These are phyloP conservation scores for Metschnikowia lachancei DNA, from an alignment of 805 yeast genomes.

Conservation along the genomic window DNA sequence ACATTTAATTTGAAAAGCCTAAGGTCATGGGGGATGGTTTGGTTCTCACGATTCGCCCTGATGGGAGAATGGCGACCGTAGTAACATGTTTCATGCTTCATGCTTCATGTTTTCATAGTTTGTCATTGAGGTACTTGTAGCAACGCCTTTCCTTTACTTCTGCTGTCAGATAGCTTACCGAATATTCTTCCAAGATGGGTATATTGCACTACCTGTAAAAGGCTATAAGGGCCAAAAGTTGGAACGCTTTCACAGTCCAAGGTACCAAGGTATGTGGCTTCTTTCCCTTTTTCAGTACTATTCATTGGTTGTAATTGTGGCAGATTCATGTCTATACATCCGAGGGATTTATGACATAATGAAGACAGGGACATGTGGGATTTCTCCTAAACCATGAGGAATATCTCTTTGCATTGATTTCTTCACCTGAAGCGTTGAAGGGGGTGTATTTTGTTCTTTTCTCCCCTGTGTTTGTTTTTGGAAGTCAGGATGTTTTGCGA, in stretches of 20 bases:
- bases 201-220: conserved; percentile 24
- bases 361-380: conserved; percentile 38
- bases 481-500: conserved; percentile 22
- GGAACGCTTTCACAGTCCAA: conserved; percentile 31
- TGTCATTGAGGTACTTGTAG: conserved; percentile 30
- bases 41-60: conserved; percentile 28
- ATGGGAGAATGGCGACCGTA: conserved; percentile 24
- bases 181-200: conserved; percentile 28
- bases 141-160: conserved; percentile 34
- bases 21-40: conserved; percentile 43
- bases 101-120: conserved; percentile 10
- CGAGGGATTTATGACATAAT: conserved; percentile 39
- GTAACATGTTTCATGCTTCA: too few relatives aligned
- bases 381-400: conserved; percentile 36
- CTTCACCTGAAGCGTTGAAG: conserved; percentile 33
- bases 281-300: conserved; percentile 28
- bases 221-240: conserved; percentile 24
- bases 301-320: conserved; percentile 33
- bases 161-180: conserved; percentile 36
- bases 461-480: conserved; percentile 40
- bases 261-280: conserved; percentile 25
- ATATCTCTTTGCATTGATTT: conserved; percentile 38
- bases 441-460: conserved; percentile 36
- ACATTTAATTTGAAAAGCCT: conserved; percentile 14
- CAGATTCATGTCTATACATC: conserved; percentile 32